Base-by-base conservation (phyloP, 2,329 filamentous ascomycete species). In the Cercospora sesami region DNA sequence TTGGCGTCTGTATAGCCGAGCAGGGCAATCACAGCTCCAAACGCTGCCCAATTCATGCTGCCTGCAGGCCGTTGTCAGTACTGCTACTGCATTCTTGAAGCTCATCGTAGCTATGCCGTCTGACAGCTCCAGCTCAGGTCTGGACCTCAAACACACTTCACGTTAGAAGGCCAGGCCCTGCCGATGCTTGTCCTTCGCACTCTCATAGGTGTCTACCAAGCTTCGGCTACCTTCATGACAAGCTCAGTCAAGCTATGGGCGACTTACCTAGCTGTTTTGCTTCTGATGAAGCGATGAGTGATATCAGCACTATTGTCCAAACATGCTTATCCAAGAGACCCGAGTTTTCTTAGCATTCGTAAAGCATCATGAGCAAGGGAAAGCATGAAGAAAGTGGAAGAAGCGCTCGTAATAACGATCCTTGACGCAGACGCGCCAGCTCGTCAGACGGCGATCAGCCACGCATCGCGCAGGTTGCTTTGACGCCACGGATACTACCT, bases 141-240 rank as follows among this genome's bases (percentile, higher is more conserved):
- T 39, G 18, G n/a, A 23, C 9, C 14, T 60, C 18, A 21, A 42
- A 14, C 21, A 45, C 21, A 21, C 21, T 60, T n/a, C 18, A 28
- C 23, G 2, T 23, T 55, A 5, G n/a, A 18, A 28, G 26, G 26
- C 28, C n/a, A 33, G 28, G 26, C 42, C 8, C 45, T 53, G 48
- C 30, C 21, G 16, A 16, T 62, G 60, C 60, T 30, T 59, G 33
- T 39, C 26, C 8, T 26, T 42, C 12, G 26, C n/a, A 33, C 45
- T 63, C 21, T 63, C 8, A 23, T 33, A 21, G 60, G n/a, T 10
- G 28, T 39, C n/a, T 51, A 53, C 60, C 60, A 63, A 63, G 60
- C 60, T 63, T 63, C 60, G 60, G 18, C 36, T 53, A 28, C 18
- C 45, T 63, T 18, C 21, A 18, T 53, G 28, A 30, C 18, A 63